Percentiles rank a stretch among this genome's conserved stretches.
Evolutionary conservation across 1,139 yeast genomes (phyloP).

Genomic region (Kurtzmaniella quercitrusa): DNA sequence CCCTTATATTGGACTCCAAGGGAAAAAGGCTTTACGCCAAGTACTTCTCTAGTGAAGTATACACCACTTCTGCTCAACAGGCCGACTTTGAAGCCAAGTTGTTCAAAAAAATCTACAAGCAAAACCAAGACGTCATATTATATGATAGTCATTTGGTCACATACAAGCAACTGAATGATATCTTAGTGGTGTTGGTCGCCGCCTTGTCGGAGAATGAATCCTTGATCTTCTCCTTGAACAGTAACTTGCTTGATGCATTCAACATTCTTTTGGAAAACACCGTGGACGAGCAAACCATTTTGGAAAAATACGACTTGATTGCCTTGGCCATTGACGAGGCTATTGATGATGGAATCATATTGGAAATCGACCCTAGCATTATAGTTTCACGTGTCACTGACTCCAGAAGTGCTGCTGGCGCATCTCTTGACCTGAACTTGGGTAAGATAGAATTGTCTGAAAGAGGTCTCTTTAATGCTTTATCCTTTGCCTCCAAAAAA

Average conservation of each 20-base stretch:
- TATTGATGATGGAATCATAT: slow-evolving; percentile 84
- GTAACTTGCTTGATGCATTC: slow-evolving; percentile 76
- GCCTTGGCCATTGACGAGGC: slow-evolving; percentile 87
- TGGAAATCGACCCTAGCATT: slow-evolving; percentile 84
- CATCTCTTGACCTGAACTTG: slow-evolving; percentile 51
- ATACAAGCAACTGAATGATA: slow-evolving; percentile 81
- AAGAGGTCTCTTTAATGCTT: slow-evolving; percentile 83
- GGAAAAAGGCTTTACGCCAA: slow-evolving; percentile 82
- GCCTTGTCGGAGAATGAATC: slow-evolving; percentile 81
- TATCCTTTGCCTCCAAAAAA: slow-evolving; percentile 84
- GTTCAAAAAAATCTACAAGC: slow-evolving; percentile 72
- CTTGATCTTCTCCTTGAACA: slow-evolving; percentile 70
- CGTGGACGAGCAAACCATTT: slow-evolving; percentile 72
- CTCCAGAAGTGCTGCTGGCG: slow-evolving; percentile 54
- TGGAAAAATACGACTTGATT: slow-evolving; percentile 83
- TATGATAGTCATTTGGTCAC: slow-evolving; percentile 76
- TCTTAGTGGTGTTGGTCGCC: slow-evolving; percentile 69
- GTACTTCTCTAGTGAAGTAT: slow-evolving; percentile 56
- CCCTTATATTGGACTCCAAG: slow-evolving; percentile 74
- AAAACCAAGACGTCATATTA: slow-evolving; percentile 74
- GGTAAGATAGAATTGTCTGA: slow-evolving; percentile 78
- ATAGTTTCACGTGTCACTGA: slow-evolving; percentile 87
- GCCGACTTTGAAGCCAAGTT: slow-evolving; percentile 70
- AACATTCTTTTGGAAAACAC: slow-evolving; percentile 72
- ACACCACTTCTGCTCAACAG: slow-evolving; percentile 57